Evolutionary conservation across 768 basidiomycete genomes (phyloP), one percentile per base, ranked within the genome.

Genomic region (Asterophora lycoperdoides): DNA sequence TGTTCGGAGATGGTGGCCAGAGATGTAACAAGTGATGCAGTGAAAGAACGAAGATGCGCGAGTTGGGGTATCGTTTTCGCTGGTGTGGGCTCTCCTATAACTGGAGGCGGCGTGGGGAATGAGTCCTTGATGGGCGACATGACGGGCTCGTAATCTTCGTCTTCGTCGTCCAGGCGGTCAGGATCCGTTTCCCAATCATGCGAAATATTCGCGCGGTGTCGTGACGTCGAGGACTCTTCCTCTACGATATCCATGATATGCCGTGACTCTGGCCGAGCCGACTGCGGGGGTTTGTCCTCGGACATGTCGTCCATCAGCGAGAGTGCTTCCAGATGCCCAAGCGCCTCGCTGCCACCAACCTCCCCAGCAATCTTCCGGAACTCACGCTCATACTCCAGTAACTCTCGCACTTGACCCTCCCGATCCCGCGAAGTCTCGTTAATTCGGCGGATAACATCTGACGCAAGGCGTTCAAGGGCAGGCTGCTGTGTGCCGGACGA

Each of bases 1-100:
- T 92, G 88, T 59, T 94, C 91, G 19, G 86, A 89, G 55, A 93
- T 80, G 29, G 82, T 79, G 2, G 83, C 77, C 38, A 94, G 76
- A 9, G 89, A 86, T 18, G 83, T 69, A 39, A 86, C 81, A 44
- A 93, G 78, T 8, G 88, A 85, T 8, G 81, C 64, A 0, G 91
- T 93, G 62, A 82, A 77, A 18, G 81, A 76, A 36, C 90, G 84
- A 49, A 93, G 72, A 54, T 86, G 76, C 2, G 79, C 72, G 41
- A 93, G 73, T 49, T 88, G 84, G 1, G 81, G 75, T 40, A 89
- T 73, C 0, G 83, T 73, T 39, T 70, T 71, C 10, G 79, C 74
- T 19, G 84, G 75, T 4, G 86, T 84, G 14, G 78, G 63, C 8
- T 77, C 73, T 14, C 80, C 75, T 17, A 60, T 62, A 5, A 79